Evolutionary conservation across 768 basidiomycete genomes (phyloP), one percentile per base, ranked within the genome.

Genomic region (Mrakia frigida): DNA sequence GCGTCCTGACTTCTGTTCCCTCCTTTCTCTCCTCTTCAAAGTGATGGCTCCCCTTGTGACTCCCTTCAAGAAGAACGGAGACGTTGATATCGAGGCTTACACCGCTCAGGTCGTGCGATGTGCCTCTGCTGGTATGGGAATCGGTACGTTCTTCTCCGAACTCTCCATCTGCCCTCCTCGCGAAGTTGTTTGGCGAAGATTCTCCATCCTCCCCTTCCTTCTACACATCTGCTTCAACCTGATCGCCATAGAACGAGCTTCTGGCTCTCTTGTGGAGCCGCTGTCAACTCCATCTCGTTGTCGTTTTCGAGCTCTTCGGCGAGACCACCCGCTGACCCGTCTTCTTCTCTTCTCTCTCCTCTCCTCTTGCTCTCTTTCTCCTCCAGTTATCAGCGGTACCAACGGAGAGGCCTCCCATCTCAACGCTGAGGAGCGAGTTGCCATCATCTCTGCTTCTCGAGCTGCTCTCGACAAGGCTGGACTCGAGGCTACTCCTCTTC

Each of bases 381-480:
- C 53, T 52, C 13, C 41, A 37, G 76, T 77, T 31, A 18, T 77
- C 28, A 76, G 71, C 46, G 82, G 80, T 46, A 81, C 80, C 70
- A 80, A 81, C 79, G 81, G 80, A 78, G 91, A 90, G 90, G 83
- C 83, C 4, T 82, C 81, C 41, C 84, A 84, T 72, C 78, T 84
- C 11, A 79, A 82, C 10, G 73, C 79, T 56, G 77, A 79, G 16
- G 84, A 84, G 79, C 79, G 84, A 65, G 74, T 75, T 11, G 73
- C 77, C 6, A 78, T 79, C 33, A 80, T 93, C 79, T 81, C 83
- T 28, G 82, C 90, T 56, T 90, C 91, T 0, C 87, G 92, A 33
- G 82, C 88, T 73, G 92, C 91, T 1, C 86, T 94, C 16, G 88
- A 93, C 81, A 85, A 87, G 73, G 88, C 89, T 77, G 90, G 91